Conservation (phyloP, 108 stramenopile genomes). For the Stephanodiscus triporus region DNA sequence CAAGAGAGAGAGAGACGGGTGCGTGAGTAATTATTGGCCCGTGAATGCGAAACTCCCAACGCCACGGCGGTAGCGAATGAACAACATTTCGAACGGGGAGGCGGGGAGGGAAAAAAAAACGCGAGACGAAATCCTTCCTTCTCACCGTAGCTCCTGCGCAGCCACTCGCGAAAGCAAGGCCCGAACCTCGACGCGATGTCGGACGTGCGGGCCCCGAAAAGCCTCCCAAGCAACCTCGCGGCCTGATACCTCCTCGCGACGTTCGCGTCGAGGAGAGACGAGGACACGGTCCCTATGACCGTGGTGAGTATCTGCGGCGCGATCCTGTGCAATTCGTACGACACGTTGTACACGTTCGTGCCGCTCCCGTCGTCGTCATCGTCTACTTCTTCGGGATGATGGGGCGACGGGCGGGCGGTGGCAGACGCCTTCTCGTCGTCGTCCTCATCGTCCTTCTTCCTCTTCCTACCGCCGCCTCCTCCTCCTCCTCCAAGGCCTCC, state of each 20-base stretch:
- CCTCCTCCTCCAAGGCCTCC: not conserved
- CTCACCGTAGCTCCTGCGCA: slow-evolving; percentile 63
- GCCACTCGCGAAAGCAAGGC: slow-evolving; percentile 75
- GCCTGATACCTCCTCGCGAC: slow-evolving; percentile 54
- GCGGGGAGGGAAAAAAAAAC: not conserved
- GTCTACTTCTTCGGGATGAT: not conserved
- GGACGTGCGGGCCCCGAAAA: slow-evolving; percentile 54
- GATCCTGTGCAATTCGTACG: slow-evolving; percentile 72
- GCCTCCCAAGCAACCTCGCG: slow-evolving; percentile 63
- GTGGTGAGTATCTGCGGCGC: slow-evolving; percentile 80
- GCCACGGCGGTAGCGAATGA: too few relatives aligned
- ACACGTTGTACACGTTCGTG: slow-evolving; percentile 66
- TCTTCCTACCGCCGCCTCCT: slow-evolving; percentile 1
- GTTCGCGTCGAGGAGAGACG: slow-evolving; percentile 47
- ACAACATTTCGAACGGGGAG: too few relatives aligned
- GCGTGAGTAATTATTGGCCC: not conserved
- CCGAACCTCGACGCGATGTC: slow-evolving; percentile 55
- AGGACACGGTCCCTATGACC: slow-evolving; percentile 76
- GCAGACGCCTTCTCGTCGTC: not conserved
- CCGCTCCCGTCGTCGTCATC: not conserved
- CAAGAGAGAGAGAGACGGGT: not conserved
- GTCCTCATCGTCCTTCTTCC: slow-evolving; percentile 1
- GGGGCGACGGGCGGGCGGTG: not conserved
- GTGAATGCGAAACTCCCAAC: too few relatives aligned
- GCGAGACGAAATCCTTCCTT: too few relatives aligned